Evolutionary conservation across 2,329 filamentous ascomycete species (phyloP).

Genomic region (Paecilomyces sp.): DNA sequence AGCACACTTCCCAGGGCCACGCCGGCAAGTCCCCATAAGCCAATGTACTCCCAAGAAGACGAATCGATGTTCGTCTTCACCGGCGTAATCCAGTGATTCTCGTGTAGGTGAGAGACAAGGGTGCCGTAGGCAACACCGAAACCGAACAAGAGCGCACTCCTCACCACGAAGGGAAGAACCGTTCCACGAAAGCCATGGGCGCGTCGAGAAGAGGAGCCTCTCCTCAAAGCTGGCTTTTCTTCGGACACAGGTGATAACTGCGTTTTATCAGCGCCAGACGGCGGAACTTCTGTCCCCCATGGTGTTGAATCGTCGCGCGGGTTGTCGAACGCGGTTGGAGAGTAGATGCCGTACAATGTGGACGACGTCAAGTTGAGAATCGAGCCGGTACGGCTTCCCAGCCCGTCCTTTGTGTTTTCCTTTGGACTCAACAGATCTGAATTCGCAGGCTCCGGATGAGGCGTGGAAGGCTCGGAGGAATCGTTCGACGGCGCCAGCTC

Average conservation of each 20-base stretch:
- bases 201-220: slow-evolving; percentile 28
- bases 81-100: slow-evolving; percentile 55
- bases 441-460: slow-evolving; percentile 26
- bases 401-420: slow-evolving; percentile 23
- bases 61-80: slow-evolving; percentile 53
- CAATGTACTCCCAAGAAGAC: slow-evolving; percentile 59
- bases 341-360: slow-evolving; percentile 88
- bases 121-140: slow-evolving; percentile 79
- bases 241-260: slow-evolving; percentile 33
- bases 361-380: slow-evolving; percentile 81
- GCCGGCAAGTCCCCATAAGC: slow-evolving; percentile 75
- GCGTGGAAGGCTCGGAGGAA: slow-evolving; percentile 34
- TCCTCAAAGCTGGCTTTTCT: slow-evolving; percentile 18
- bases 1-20: slow-evolving; percentile 70
- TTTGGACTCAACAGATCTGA: slow-evolving; percentile 27
- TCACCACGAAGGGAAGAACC: slow-evolving; percentile 49
- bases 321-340: slow-evolving; percentile 52
- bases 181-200: slow-evolving; percentile 34
- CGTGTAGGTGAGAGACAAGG: slow-evolving; percentile 72
- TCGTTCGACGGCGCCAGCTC: slow-evolving; percentile 46
- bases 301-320: slow-evolving; percentile 59
- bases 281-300: slow-evolving; percentile 71
- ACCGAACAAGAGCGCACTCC: slow-evolving; percentile 61
- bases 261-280: slow-evolving; percentile 46
- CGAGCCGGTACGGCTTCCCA: slow-evolving; percentile 64